These are phyloP conservation scores for Tetrahymena thermophila DNA, from an alignment of 73 alveolate species.

Conservation along the genomic window DNA sequence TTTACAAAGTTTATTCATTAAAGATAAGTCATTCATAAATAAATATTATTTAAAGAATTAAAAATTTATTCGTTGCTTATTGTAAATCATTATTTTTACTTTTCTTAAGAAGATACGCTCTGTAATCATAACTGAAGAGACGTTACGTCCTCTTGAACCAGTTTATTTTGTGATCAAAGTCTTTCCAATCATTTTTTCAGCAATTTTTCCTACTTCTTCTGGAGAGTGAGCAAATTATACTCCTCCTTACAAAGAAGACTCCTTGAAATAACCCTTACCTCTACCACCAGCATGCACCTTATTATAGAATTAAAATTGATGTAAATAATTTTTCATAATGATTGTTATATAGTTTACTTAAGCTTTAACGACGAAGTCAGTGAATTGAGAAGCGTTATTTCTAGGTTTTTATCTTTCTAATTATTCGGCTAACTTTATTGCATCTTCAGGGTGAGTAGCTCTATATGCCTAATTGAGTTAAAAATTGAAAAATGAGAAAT, in stretches of 20 bases:
- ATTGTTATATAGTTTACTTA: background rate
- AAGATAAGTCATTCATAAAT: background rate
- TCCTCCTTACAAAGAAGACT: conserved; percentile 72
- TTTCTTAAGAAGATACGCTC: conserved; percentile 32
- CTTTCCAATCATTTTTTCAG: conserved; percentile 60
- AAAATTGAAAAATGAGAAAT: background rate
- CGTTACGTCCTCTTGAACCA: conserved; percentile 72
- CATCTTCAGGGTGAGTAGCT: conserved; percentile 51
- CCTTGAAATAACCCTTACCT: conserved; percentile 64
- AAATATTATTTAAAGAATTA: background rate
- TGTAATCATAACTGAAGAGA: conserved; percentile 50
- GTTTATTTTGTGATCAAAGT: conserved; percentile 78
- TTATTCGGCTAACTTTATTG: conserved; percentile 16
- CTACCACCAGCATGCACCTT: conserved; percentile 72
- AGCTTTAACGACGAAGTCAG: conserved; percentile 55
- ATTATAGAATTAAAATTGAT: conserved; percentile 23
- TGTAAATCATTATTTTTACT: background rate
- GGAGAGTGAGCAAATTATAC: conserved; percentile 50
- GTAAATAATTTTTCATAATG: background rate
- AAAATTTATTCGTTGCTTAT: background rate
- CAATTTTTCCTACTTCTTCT: conserved; percentile 52
- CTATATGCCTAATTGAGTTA: conserved; percentile 52
- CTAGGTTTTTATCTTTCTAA: conserved; percentile 10
- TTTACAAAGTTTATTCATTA: too few species aligned
- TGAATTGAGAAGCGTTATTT: background rate